Conservation (phyloP, 2,329 filamentous ascomycete genomes). For the Pezicula carpinea region DNA sequence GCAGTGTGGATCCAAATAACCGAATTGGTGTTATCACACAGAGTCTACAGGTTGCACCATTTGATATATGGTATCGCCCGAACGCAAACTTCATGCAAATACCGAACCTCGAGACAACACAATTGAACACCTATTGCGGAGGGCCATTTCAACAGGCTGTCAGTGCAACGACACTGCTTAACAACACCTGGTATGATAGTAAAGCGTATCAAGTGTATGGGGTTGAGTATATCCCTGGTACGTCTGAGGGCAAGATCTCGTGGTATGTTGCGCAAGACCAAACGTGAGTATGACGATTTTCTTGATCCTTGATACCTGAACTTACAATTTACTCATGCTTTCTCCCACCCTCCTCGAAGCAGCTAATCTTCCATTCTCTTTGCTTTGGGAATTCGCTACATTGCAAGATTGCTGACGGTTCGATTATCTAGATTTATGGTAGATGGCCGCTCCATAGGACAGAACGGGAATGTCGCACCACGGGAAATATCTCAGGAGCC, state of each 20-base stretch:
- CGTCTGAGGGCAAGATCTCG: slow-evolving; percentile 35
- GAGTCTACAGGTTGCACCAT: slow-evolving; percentile 32
- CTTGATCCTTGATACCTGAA: too few species aligned
- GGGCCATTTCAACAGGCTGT: slow-evolving; percentile 52
- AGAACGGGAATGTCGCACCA: slow-evolving; percentile 47
- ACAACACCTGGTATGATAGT: slow-evolving; percentile 51
- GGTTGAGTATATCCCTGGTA: slow-evolving; percentile 49
- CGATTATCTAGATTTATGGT: slow-evolving; percentile 35
- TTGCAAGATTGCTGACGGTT: too few species aligned
- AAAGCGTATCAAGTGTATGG: slow-evolving; percentile 49
- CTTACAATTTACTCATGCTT: too few species aligned
- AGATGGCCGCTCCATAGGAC: slow-evolving; percentile 45
- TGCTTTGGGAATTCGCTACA: too few species aligned
- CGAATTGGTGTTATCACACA: slow-evolving; percentile 33
- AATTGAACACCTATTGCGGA: slow-evolving; percentile 47
- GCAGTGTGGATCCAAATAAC: slow-evolving; percentile 36
- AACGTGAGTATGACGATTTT: slow-evolving; percentile 20
- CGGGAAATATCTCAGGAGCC: slow-evolving; percentile 47
- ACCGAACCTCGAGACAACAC: slow-evolving; percentile 41
- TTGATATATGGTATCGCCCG: slow-evolving; percentile 42
- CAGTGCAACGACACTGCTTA: slow-evolving; percentile 48
- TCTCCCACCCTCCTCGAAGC: too few species aligned
- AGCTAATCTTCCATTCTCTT: too few species aligned
- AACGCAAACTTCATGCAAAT: slow-evolving; percentile 47
- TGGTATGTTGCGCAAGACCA: slow-evolving; percentile 49